phyloP scores from a whole-genome alignment of 352 stramenopile genomes.

The Blastocystis hominis region DNA sequence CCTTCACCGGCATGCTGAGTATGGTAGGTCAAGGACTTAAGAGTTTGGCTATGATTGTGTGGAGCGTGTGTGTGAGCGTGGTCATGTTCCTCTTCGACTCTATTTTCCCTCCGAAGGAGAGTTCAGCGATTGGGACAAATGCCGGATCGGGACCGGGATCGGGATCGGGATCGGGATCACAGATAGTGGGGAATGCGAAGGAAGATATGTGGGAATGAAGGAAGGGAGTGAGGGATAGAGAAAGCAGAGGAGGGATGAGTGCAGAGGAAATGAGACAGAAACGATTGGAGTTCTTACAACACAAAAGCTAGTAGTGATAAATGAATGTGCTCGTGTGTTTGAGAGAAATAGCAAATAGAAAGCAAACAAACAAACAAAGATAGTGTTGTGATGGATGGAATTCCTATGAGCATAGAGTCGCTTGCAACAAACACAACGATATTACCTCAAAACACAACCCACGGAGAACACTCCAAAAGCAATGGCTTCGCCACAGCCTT shows the following conservation, averaged over 20 bases:
- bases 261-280: slow-evolving; percentile 32
- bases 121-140: neutral
- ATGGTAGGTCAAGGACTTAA: neutral
- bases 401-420: no score
- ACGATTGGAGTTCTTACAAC: neutral
- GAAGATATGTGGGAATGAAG: neutral
- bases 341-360: no score
- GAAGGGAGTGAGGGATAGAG: neutral
- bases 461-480: neutral
- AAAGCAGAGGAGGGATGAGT: neutral
- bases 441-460: slow-evolving; percentile 14
- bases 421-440: no score
- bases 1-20: neutral
- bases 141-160: neutral
- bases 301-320: neutral
- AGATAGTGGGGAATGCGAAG: neutral
- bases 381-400: no score
- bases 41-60: neutral
- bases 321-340: no score
- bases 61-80: neutral
- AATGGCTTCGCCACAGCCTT: neutral
- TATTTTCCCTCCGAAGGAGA: neutral
- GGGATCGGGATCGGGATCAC: no score
- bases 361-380: no score
- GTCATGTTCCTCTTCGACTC: slow-evolving; percentile 33